Conservation (phyloP, 2,329 filamentous ascomycete species). For the Remersonia thermophila region DNA sequence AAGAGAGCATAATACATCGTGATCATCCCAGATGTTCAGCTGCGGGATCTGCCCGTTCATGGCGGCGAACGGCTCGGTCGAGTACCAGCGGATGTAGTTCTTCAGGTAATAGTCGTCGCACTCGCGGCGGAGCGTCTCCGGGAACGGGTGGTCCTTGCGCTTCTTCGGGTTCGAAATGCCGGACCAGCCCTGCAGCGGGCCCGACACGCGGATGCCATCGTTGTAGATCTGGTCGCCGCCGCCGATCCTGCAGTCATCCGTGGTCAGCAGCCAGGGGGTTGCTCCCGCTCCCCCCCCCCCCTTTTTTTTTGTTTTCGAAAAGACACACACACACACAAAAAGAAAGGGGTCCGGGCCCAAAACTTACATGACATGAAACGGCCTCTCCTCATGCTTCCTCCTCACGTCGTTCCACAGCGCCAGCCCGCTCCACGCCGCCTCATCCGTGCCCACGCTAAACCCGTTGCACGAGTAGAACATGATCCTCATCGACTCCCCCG, state of each 20-base stretch:
- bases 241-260: constrained; percentile 69
- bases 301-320: too few species aligned
- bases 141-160: constrained; percentile 67
- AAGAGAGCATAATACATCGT: too few species aligned
- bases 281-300: too few species aligned
- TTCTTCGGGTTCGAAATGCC: constrained; percentile 71
- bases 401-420: constrained; percentile 90
- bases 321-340: too few species aligned
- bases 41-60: constrained; percentile 89
- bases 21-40: constrained; percentile 97
- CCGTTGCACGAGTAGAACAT: constrained; percentile 99
- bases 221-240: constrained; percentile 97
- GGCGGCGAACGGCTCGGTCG: constrained; percentile 68
- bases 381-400: constrained; percentile 63
- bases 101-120: constrained; percentile 86
- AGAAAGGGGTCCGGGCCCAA: too few species aligned
- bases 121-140: constrained; percentile 63
- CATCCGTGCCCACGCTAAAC: constrained; percentile 78
- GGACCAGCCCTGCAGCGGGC: constrained; percentile 73
- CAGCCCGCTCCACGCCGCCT: constrained; percentile 78
- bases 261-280: too few species aligned
- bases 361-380: constrained; percentile 77
- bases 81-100: constrained; percentile 78
- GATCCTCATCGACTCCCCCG: constrained; percentile 82
- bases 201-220: constrained; percentile 75